These are phyloP conservation scores for Secale cereale DNA, from an alignment of 176 grass and related monocot genomes.

Conservation along the genomic window DNA sequence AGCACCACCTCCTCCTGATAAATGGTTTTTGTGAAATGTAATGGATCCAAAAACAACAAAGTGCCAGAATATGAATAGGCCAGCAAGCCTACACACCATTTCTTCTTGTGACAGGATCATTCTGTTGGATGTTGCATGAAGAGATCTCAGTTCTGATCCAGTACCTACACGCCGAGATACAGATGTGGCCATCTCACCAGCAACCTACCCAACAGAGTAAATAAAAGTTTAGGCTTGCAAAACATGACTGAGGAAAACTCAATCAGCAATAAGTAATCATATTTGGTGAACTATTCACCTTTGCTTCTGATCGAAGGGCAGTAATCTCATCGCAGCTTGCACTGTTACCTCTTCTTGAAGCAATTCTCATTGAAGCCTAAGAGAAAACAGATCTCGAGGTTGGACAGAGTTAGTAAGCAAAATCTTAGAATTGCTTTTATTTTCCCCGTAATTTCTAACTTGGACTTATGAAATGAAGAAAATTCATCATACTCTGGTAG, in stretches of 20 bases:
- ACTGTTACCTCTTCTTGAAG: conserved; percentile 41
- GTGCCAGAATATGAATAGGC: conserved; percentile 9
- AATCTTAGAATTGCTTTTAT: neutral
- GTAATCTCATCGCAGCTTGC: conserved; percentile 48
- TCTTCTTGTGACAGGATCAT: conserved; percentile 88
- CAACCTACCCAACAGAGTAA: conserved; percentile 36
- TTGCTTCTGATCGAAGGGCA: conserved; percentile 39
- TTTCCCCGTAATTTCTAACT: neutral
- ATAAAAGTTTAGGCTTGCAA: conserved; percentile 20
- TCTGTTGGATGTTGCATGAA: conserved; percentile 61
- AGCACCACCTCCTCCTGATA: conserved; percentile 85
- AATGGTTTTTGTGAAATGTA: conserved; percentile 39
- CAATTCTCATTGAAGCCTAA: conserved; percentile 51
- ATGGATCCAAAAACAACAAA: conserved; percentile 15
- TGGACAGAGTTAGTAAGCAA: conserved; percentile 11
- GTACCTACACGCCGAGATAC: conserved; percentile 37
- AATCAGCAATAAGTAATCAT: conserved; percentile 24
- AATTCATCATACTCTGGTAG: neutral
- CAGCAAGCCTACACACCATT: conserved; percentile 45
- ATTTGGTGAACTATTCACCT: conserved; percentile 44
- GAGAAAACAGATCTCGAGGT: conserved; percentile 38
- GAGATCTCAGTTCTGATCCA: conserved; percentile 59
- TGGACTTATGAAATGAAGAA: neutral
- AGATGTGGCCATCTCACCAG: conserved; percentile 39
- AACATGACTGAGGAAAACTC: conserved; percentile 14